Evolutionary conservation across 176 grass and related monocot genomes (phyloP).

Genomic region (Pontederia crassipes): DNA sequence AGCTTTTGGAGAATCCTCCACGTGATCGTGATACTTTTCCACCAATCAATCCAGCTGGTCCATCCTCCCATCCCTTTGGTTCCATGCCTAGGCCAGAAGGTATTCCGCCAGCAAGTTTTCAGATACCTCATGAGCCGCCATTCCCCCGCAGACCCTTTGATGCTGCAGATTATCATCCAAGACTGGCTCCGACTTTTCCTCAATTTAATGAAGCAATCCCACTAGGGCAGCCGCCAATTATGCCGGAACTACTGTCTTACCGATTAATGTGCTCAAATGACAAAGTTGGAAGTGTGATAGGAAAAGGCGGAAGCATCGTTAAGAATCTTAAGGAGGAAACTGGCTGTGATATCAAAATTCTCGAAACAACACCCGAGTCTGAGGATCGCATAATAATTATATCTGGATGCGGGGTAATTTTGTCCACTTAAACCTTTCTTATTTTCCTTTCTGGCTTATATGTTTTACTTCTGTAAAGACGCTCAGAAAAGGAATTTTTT

Average conservation of each 20-base stretch:
- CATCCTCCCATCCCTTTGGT: constrained; percentile 33
- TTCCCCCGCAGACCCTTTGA: constrained; percentile 32
- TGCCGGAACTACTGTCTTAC: constrained; percentile 47
- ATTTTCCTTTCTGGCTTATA: not conserved
- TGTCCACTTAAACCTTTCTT: not conserved
- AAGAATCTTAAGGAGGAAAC: constrained; percentile 82
- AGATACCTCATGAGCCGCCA: constrained; percentile 38
- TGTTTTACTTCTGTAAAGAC: not conserved
- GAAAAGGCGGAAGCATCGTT: constrained; percentile 71
- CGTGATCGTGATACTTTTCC: constrained; percentile 33
- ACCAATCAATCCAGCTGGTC: constrained; percentile 27
- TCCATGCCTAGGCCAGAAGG: constrained; percentile 27
- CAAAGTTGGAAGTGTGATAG: constrained; percentile 81
- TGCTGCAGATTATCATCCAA: constrained; percentile 29
- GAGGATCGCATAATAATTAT: constrained; percentile 63
- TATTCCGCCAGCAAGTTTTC: constrained; percentile 39
- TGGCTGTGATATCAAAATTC: constrained; percentile 84
- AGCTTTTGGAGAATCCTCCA: constrained; percentile 60
- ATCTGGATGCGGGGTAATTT: constrained; percentile 72
- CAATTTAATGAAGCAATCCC: constrained; percentile 39
- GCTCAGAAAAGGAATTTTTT: not conserved
- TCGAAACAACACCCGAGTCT: constrained; percentile 55
- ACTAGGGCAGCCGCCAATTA: constrained; percentile 31
- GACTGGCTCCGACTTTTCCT: constrained; percentile 32
- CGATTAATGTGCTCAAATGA: constrained; percentile 71